Conservation (phyloP, 257 asterid species). For the Penstemon newberryi region DNA sequence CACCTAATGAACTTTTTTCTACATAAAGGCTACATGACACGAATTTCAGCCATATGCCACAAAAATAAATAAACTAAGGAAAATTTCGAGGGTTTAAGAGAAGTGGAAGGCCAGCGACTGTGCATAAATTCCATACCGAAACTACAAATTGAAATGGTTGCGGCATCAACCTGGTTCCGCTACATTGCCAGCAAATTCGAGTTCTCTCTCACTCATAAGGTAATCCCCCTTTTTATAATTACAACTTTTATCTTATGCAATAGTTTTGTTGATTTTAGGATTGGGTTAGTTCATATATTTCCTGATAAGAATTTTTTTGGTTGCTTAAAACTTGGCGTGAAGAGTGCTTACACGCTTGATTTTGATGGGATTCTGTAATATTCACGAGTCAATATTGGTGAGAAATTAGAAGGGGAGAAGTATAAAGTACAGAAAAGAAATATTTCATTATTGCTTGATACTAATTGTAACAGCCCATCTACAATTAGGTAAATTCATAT, state of each 20-base stretch:
- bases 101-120: not conserved
- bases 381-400: not conserved
- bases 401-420: too few relatives aligned
- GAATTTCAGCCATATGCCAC: not conserved
- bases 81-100: not conserved
- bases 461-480: too few relatives aligned
- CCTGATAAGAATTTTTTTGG: not conserved
- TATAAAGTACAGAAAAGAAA: too few relatives aligned
- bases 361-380: conserved; percentile 5
- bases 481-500: too few relatives aligned
- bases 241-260: not conserved
- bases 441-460: too few relatives aligned
- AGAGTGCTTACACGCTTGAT: conserved; percentile 9
- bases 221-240: conserved; percentile 11
- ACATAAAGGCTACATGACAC: too few relatives aligned
- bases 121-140: too few relatives aligned
- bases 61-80: not conserved
- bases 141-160: conserved; percentile 50
- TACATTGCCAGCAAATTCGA: conserved; percentile 51
- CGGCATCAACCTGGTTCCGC: conserved; percentile 61
- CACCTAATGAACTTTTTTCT: too few relatives aligned
- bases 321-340: not conserved
- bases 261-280: not conserved
- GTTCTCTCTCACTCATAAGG: conserved; percentile 55
- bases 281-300: conserved; percentile 1